Evolutionary conservation across 306 rosid genomes (phyloP).

Genomic region (Quercus engelmannii): DNA sequence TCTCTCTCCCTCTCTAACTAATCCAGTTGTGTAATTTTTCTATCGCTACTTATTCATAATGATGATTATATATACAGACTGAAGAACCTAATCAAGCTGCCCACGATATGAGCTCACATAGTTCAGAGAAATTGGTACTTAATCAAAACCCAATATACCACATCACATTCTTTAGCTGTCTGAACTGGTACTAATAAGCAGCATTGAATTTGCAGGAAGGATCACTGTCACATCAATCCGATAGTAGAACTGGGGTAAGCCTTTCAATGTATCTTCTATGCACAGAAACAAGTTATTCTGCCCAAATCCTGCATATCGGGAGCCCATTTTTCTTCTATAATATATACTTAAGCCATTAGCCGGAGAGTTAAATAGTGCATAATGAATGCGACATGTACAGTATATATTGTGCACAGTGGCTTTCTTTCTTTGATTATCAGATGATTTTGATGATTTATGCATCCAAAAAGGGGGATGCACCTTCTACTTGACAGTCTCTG

Average conservation of each 20-base stretch:
- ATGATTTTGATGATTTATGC: not conserved
- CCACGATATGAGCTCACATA: not conserved
- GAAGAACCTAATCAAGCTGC: not conserved
- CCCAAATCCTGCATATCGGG: not conserved
- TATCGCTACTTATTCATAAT: not conserved
- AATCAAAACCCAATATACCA: not conserved
- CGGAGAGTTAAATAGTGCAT: no score
- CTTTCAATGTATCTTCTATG: not conserved
- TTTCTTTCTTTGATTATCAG: not conserved
- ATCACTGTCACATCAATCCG: constrained; percentile 1
- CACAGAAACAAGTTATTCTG: not conserved
- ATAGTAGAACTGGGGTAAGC: constrained; percentile 37
- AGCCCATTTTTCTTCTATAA: not conserved
- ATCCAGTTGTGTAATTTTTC: not conserved
- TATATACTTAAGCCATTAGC: not conserved
- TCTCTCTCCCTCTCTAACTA: not conserved
- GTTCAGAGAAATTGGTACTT: constrained; percentile 13
- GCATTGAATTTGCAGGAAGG: constrained; percentile 23
- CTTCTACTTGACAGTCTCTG: not conserved
- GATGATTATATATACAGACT: constrained; percentile 15
- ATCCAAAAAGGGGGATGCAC: not conserved
- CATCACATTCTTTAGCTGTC: not conserved
- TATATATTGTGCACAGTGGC: not conserved
- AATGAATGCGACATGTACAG: not conserved
- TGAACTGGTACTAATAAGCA: not conserved